Base-by-base conservation (phyloP, 2,329 filamentous ascomycete genomes). In the Calycina marina region DNA sequence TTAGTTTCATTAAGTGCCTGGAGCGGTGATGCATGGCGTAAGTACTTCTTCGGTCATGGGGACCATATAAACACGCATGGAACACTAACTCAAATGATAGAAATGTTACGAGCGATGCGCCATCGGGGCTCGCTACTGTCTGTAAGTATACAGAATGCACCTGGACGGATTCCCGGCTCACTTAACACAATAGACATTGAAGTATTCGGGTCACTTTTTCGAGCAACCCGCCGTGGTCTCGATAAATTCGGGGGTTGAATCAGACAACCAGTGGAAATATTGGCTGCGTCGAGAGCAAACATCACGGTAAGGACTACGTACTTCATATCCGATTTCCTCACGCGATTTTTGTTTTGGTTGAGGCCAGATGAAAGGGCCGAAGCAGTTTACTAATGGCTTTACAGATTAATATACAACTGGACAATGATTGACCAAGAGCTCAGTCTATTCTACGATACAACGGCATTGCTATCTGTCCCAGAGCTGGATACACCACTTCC, bases 11-110 rank as follows among this genome's bases (percentile, higher is more conserved):
- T 78, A 15, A 76, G 74, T 5, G 72, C 72, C 1, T 82, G 77
- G 77, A 77, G 75, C 48, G 77, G 77, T 28, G 76, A 81, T 52
- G 80, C 80, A 54, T 80, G 76, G 74, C 71, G 79, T 42, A 81
- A 80, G 75, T 75, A 81, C 46, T 78, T 80, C 41, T n/a, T n/a
- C n/a, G n/a, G n/a, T n/a, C n/a, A n/a, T n/a, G n/a, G n/a, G n/a
- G n/a, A n/a, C n/a, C n/a, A n/a, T n/a, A n/a, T n/a, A n/a, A n/a
- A n/a, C n/a, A n/a, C n/a, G n/a, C n/a, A n/a, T n/a, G n/a, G n/a
- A n/a, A n/a, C n/a, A n/a, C n/a, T 22, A 22, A 8, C 20, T 22
- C 20, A 9, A 2, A n/a, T 22, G 20, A n/a, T 9, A 22, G 20
- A 22, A 2, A n/a, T 22, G 20, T 8, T 9, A 22, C 8, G n/a